Conservation (phyloP, 1,284 basidiomycete genomes). For the Neolentinus lepideus region DNA sequence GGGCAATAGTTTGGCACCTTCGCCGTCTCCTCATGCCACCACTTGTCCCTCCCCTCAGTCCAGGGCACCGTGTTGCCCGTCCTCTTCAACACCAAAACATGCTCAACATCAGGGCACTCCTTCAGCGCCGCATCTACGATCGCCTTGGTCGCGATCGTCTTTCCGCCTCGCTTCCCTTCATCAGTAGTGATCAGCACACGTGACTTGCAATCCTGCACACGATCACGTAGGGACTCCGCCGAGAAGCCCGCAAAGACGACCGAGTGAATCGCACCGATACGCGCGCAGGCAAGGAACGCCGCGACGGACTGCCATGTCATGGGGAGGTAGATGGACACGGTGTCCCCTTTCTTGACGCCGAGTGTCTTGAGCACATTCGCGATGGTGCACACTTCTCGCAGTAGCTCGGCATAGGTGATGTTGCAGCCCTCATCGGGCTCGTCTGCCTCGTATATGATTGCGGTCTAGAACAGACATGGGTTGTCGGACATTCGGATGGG, state of each 20-base stretch:
- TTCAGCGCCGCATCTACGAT: slow-evolving; percentile 93
- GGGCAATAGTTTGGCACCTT: slow-evolving; percentile 90
- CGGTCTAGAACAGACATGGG: slow-evolving; percentile 40
- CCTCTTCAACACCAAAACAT: slow-evolving; percentile 86
- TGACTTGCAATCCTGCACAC: slow-evolving; percentile 86
- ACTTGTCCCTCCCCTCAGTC: slow-evolving; percentile 83
- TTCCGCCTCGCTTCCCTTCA: slow-evolving; percentile 92
- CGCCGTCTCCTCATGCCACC: slow-evolving; percentile 92
- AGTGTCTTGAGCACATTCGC: slow-evolving; percentile 90
- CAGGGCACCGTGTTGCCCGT: slow-evolving; percentile 85
- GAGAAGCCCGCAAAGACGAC: slow-evolving; percentile 98
- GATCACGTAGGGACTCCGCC: slow-evolving; percentile 93
- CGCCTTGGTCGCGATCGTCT: slow-evolving; percentile 92
- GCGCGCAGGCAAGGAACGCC: slow-evolving; percentile 94
- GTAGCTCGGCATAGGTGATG: slow-evolving; percentile 80
- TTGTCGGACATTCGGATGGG: not conserved
- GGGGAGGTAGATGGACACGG: slow-evolving; percentile 85
- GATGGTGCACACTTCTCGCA: slow-evolving; percentile 83
- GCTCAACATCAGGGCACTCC: slow-evolving; percentile 81
- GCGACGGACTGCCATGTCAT: slow-evolving; percentile 94
- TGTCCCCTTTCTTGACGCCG: slow-evolving; percentile 96
- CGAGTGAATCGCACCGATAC: slow-evolving; percentile 97
- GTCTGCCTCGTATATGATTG: slow-evolving; percentile 98
- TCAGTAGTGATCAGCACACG: slow-evolving; percentile 93
- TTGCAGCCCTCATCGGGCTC: slow-evolving; percentile 80